Evolutionary conservation across 176 grass and related monocot genomes (phyloP), one percentile per base, ranked within the genome.

Genomic region (Pharus latifolius): DNA sequence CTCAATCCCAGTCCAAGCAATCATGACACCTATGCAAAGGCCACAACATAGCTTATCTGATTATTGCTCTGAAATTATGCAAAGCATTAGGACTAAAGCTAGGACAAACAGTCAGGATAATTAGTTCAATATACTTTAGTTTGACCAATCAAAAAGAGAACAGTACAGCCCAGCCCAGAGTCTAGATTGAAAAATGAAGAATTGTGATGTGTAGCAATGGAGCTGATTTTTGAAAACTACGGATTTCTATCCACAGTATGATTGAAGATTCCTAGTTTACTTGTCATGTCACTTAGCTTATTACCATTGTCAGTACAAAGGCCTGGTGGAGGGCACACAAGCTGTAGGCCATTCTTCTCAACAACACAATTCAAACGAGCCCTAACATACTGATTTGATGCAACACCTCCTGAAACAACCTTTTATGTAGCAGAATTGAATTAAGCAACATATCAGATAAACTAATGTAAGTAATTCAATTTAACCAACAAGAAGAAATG

Each of bases 251-350:
- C 10, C 1, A 62, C 31, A 49, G 18, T 6, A 30, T 40, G 43
- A 72, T 37, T 50, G n/a, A 43, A 68, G 42, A 60, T 29, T 57
- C 46, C 50, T 74, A 66, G 13, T 57, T 26, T 46, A 56, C 8
- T 23, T 41, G 2, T 33, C 25, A 78, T 60, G 71, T 17, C 34
- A 76, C 31, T 25, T 18, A 85, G 61, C 28, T 56, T 31, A 70
- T 63, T 88, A 97, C 94, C 94, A 80, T 97, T 97, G 65, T 97
- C 94, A 54, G 94, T 97, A 75, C 94, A 97, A 56, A 97, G 94
- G 40, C 70, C 80, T 67, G 94, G 86, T 66, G 94, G 94, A 85
- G 94, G 94, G 15, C 70, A 88, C 57, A 92, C 62, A 17, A 97
- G 86, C 72, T 80, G 48, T 34, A 97, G 73, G 63, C 71, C 78